Base-by-base conservation (phyloP, 2,329 filamentous ascomycete species). In the Fusarium kyushuense region DNA sequence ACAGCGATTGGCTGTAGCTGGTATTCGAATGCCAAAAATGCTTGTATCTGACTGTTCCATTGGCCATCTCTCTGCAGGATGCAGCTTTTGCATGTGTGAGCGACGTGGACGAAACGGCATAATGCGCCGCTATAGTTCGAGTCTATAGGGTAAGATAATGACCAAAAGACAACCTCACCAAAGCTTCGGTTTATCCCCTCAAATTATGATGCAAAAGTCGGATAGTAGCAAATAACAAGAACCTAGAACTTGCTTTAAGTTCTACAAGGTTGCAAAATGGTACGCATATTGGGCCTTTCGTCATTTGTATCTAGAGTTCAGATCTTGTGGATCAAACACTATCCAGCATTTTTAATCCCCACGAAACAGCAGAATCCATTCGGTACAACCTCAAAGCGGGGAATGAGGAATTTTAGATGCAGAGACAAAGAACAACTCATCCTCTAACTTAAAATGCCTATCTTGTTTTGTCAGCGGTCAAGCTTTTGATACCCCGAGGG, bases 401-500 rank as follows among this genome's bases (percentile, higher is more conserved):
- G 25, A 43, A 43, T 1, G 13, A 25, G 14, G 27, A 3, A 25
- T 11, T 17, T 13, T 25, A 27, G n/a, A 27, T 6, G 6, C 16
- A 19, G 16, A 29, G 17, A n/a, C 13, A 29, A 7, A 43, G 23
- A 29, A 29, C 25, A 43, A 29, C 17, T 43, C 41, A n/a, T n/a
- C 16, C 11, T 43, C 25, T n/a, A 21, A 17, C 11, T 23, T 29
- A 12, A 25, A 17, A 25, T 12, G n/a, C n/a, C n/a, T n/a, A 19
- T n/a, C 40, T 16, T 23, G n/a, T 51, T 13, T 16, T n/a, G 17
- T 19, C 13, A 38, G 23, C 33, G 33, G 25, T 51, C 47, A 51
- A 51, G 33, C 33, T 51, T 51, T 51, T 48, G 38, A 27, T 51
- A 51, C 47, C 47, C 47, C 47, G 33, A 51, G 23, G 30, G 32